Conservation (phyloP, 805 yeast species). For the Saturnispora quitensis region DNA sequence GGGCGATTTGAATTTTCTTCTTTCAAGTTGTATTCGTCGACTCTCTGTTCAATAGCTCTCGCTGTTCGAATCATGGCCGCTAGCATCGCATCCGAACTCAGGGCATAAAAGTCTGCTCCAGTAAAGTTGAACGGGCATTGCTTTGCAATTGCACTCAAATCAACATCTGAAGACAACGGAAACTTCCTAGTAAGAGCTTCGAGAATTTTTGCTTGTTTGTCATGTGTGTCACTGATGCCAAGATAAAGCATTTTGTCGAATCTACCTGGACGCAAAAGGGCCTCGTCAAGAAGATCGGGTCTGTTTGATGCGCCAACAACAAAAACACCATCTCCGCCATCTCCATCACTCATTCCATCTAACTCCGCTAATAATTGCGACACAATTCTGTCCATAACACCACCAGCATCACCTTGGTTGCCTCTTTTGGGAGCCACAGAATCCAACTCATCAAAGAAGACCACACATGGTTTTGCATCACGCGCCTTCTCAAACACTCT, state of each 20-base stretch:
- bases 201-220: constrained; percentile 76
- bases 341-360: constrained; percentile 90
- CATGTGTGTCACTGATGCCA: constrained; percentile 87
- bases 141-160: constrained; percentile 50
- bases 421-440: constrained; percentile 98
- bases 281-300: constrained; percentile 92
- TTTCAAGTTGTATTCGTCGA: constrained; percentile 40
- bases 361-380: constrained; percentile 90
- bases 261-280: constrained; percentile 85
- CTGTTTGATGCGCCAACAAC: constrained; percentile 99
- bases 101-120: constrained; percentile 96
- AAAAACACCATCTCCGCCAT: constrained; percentile 78
- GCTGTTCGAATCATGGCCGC: constrained; percentile 95
- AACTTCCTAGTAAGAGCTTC: constrained; percentile 86
- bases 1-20: constrained; percentile 18
- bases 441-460: constrained; percentile 94
- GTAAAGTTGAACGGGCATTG: constrained; percentile 84
- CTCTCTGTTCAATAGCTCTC: constrained; percentile 56
- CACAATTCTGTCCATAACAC: constrained; percentile 97
- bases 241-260: constrained; percentile 91
- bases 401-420: constrained; percentile 97
- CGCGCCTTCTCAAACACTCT: constrained; percentile 89
- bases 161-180: constrained; percentile 48
- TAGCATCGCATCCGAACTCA: constrained; percentile 91
- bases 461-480: constrained; percentile 96